Percentiles rank a stretch among this genome's conserved stretches.
Conservation (phyloP, 2,329 filamentous ascomycete genomes). For the Paecilomyces variotii region DNA sequence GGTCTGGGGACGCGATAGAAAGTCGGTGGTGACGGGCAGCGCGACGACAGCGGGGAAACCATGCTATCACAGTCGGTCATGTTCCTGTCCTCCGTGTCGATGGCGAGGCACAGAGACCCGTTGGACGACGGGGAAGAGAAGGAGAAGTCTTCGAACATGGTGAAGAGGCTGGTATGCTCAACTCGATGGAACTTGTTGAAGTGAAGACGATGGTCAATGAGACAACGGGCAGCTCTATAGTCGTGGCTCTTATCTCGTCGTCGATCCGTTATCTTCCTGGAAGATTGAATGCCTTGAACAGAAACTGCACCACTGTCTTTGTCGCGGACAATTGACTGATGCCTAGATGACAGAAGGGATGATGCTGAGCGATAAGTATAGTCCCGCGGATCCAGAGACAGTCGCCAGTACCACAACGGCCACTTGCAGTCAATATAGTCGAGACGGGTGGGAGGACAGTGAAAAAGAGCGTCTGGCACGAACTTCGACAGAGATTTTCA, state of each 20-base stretch:
- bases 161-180: constrained; percentile 1
- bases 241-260: background rate
- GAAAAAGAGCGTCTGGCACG: background rate
- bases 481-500: background rate
- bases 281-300: background rate
- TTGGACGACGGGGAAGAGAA: constrained; percentile 30
- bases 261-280: background rate
- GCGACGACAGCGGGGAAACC: constrained; percentile 35
- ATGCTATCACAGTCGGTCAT: constrained; percentile 31
- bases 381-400: background rate
- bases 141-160: constrained; percentile 37
- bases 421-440: background rate
- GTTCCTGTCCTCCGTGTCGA: constrained; percentile 26
- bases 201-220: background rate
- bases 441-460: background rate
- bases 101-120: constrained; percentile 16
- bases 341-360: background rate
- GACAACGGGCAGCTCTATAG: background rate
- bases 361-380: background rate
- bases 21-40: constrained; percentile 34
- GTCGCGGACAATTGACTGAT: background rate
- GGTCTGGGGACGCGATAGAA: constrained; percentile 20
- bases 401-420: background rate
- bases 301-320: too few species aligned
- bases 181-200: background rate